Evolutionary conservation across 768 basidiomycete species (phyloP).

Genomic region (Atractiella rhizophila): DNA sequence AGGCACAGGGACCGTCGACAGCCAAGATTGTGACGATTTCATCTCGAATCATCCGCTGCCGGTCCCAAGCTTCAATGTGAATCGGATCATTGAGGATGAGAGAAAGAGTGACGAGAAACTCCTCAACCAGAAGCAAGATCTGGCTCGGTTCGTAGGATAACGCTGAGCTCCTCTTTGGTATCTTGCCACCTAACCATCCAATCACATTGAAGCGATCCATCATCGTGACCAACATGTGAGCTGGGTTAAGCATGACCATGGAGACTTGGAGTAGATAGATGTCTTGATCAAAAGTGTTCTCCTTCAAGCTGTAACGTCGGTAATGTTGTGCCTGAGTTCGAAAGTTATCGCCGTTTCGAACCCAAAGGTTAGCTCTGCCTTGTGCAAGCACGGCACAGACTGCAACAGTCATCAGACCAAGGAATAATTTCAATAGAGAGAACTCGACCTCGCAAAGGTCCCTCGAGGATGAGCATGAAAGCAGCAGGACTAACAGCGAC

Average conservation of each 20-base stretch:
- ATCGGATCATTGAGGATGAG: conserved; percentile 60
- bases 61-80: conserved; percentile 41
- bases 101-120: conserved; percentile 65
- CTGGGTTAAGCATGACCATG: conserved; percentile 48
- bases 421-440: neutral
- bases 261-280: conserved; percentile 69
- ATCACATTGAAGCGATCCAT: conserved; percentile 69
- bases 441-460: neutral
- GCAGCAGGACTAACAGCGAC: neutral
- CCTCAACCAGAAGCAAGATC: conserved; percentile 65
- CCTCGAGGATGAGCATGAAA: neutral
- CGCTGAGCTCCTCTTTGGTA: conserved; percentile 24
- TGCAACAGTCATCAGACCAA: neutral
- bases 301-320: conserved; percentile 80
- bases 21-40: conserved; percentile 80
- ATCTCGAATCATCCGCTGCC: conserved; percentile 39
- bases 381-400: conserved; percentile 69
- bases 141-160: conserved; percentile 40
- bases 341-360: conserved; percentile 85
- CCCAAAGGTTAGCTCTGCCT: conserved; percentile 85
- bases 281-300: conserved; percentile 89
- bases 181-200: conserved; percentile 47
- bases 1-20: conserved; percentile 59
- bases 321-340: conserved; percentile 87
- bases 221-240: conserved; percentile 54